Base-by-base conservation (phyloP, 2,329 filamentous ascomycete species). In the Raffaelea albimanens region DNA sequence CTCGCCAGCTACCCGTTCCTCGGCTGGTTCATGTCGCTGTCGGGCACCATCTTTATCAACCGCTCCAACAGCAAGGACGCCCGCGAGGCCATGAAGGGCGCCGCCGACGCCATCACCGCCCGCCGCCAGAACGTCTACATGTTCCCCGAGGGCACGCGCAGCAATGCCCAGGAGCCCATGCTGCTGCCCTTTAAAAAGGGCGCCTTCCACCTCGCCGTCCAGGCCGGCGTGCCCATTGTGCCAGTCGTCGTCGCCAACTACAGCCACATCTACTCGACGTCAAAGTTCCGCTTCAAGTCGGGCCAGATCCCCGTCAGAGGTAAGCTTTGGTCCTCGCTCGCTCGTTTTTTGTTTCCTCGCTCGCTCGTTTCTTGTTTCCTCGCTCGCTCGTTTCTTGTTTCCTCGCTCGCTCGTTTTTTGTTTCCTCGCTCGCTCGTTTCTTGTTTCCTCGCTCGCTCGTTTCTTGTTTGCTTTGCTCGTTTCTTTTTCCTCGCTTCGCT, bases 101-200 rank as follows among this genome's bases (percentile, higher is more conserved):
- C 93, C 36, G 87, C 87, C 43, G 67, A 76, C 41, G 83, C 90
- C 63, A 98, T 98, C 70, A 78, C 75, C 58, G 67, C 67, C 45
- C 74, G 83, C 58, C 75, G 70, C 53, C 85, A 90, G 71, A 86
- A 77, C 65, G 86, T 91, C 57, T 91, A 82, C 70, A 88, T 91
- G 69, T 91, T 91, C 66, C 85, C 86, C 50, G 93, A 98, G 69
- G 93, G 93, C 44, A 98, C 93, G 2, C 79, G 93, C 56, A 94
- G 87, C 63, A 95, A 97, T 68, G 76, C 85, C 49, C 80, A 84
- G 57, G 82, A 90, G 47, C 86, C 93, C 2, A 78, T 76, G 50
- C 69, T 98, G 58, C 72, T 97, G 47, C 87, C 89, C n/a, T 98
- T 97, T 75, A 98, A 98, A 71, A 98, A 98, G 73, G 93, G 93